Conservation (phyloP, 805 yeast genomes). For the Ogataea pilisensis region DNA sequence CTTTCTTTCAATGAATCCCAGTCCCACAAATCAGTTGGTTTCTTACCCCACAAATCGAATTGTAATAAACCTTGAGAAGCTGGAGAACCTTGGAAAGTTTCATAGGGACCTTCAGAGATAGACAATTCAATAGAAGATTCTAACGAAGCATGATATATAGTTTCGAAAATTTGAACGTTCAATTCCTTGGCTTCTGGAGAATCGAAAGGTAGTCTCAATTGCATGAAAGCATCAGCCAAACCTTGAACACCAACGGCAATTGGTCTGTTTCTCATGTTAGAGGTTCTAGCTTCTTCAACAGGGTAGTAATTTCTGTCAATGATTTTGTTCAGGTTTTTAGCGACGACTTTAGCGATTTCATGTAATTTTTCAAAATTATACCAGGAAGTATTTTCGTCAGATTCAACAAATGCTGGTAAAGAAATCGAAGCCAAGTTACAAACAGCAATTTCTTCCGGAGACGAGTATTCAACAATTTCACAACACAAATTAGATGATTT, state of each 20-base stretch:
- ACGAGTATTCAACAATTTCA: constrained; percentile 58
- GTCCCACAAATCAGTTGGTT: constrained; percentile 55
- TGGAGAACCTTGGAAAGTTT: constrained; percentile 52
- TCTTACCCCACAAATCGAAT: constrained; percentile 55
- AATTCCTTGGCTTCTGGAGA: constrained; percentile 52
- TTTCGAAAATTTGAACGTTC: constrained; percentile 57
- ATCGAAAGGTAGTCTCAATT: constrained; percentile 53
- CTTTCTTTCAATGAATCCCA: constrained; percentile 53
- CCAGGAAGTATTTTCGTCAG: constrained; percentile 38
- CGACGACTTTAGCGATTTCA: constrained; percentile 49
- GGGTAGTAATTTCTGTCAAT: constrained; percentile 57
- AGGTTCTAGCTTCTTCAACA: constrained; percentile 47
- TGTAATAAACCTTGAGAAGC: constrained; percentile 55
- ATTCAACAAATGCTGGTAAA: constrained; percentile 51
- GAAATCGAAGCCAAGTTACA: constrained; percentile 61
- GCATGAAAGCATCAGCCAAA: constrained; percentile 55
- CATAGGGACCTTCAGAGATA: constrained; percentile 45
- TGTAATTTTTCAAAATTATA: constrained; percentile 55
- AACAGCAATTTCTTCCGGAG: constrained; percentile 56
- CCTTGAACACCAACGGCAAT: constrained; percentile 65
- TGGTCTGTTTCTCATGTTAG: constrained; percentile 57
- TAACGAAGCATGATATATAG: constrained; percentile 56
- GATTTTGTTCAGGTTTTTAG: constrained; percentile 52
- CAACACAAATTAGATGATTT: constrained; percentile 61
- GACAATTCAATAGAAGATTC: constrained; percentile 57